Base-by-base conservation (phyloP, 768 basidiomycete species). In the Chalciporus chontae region DNA sequence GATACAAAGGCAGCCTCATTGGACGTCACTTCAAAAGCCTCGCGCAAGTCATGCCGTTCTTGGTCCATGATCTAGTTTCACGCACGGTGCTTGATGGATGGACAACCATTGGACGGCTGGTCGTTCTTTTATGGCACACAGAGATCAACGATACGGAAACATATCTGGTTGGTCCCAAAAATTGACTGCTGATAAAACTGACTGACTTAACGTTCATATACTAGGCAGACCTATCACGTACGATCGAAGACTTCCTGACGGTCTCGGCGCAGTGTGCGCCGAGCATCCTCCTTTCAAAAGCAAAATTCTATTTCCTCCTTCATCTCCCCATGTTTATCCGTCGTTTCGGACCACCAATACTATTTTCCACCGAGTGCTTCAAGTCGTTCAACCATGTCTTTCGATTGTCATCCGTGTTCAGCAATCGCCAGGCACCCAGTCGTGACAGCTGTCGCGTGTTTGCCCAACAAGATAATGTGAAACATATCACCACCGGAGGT, bases 51-150 rank as follows among this genome's bases (percentile, higher is more conserved):
- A 71, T 66, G 51, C 57, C 64, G 0, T 64, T 57, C 38, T 45
- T 65, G 0, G 47, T 71, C 0, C 62, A 73, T 17, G 66, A 71
- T 17, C 58, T 77, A 5, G 57, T 67, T 0, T 54, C 59, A 6
- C 3, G 29, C 0, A 32, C 5, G 2, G 59, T 64, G 1, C 67
- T 73, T 17, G 9, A 46, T 7, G 52, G 69, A 0, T 71, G 66
- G 36, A 64, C 64, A 9, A 59, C 69, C 0, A 55, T 71, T 14
- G 71, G 71, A 0, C 60, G 66, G 9, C 64, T 77, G 0, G 41
- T 63, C 0, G 68, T 73, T 0, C 58, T 76, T 0, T 55, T 78
- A 0, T 79, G 77, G 77, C 54, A 73, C 9, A 64, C 67, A 0
- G 64, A 68, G 50, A 77, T 78, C n/a, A 40, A 52, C 0, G 55